phyloP scores from a whole-genome alignment of 257 asterid genomes.

The Solanum okadae region DNA sequence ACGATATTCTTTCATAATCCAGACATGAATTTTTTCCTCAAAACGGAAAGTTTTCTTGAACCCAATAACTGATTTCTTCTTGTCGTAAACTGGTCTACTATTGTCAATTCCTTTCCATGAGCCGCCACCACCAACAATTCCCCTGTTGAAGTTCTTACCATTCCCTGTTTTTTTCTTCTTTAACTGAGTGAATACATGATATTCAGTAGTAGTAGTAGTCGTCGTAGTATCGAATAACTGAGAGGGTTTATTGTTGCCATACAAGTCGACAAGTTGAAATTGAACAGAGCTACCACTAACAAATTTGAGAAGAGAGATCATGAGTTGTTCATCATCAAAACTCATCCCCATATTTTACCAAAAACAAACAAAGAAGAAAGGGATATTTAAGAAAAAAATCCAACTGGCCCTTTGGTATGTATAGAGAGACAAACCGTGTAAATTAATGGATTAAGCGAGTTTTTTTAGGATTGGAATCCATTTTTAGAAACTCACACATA shows the following conservation, averaged over 20 bases:
- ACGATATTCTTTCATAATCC: neutral
- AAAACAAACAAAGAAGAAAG: neutral
- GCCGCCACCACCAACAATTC: neutral
- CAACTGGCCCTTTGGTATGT: too few species aligned
- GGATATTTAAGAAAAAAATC: neutral
- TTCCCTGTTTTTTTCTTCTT: neutral
- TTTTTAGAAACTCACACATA: neutral
- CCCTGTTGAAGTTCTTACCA: neutral
- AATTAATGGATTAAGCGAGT: too few species aligned
- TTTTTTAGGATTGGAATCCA: neutral
- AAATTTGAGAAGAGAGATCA: rapidly evolving
- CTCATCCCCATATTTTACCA: neutral
- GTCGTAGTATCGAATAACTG: neutral
- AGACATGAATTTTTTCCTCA: neutral
- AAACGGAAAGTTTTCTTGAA: neutral
- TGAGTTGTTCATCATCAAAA: neutral
- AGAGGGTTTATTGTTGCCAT: neutral
- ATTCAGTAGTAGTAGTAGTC: neutral
- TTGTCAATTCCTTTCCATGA: neutral
- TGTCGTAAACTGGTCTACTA: neutral
- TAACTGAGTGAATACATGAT: neutral
- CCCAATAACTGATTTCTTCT: neutral
- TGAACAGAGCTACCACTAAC: neutral
- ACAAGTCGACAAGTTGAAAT: neutral
- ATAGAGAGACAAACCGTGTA: neutral